These are phyloP conservation scores for Cubamyces lactineus DNA, from an alignment of 768 basidiomycete species.

Conservation along the genomic window DNA sequence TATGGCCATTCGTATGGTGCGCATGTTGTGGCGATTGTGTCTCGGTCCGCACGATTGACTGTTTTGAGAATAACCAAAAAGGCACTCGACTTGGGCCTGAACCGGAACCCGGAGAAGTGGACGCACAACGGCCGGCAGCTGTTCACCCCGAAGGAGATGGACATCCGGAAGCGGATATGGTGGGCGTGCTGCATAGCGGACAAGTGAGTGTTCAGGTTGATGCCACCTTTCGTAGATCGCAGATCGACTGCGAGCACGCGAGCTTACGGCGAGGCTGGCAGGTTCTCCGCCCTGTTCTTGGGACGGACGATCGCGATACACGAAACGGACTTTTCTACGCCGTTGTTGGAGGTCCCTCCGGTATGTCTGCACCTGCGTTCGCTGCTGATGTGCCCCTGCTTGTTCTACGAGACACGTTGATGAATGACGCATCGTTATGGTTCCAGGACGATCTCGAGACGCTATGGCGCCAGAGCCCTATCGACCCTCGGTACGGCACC, in stretches of 20 bases:
- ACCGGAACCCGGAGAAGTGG: conserved; percentile 79
- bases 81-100: conserved; percentile 82
- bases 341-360: conserved; percentile 56
- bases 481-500: conserved; percentile 43
- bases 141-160: conserved; percentile 64
- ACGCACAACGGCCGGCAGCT: conserved; percentile 58
- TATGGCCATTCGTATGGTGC: conserved; percentile 77
- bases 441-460: conserved; percentile 59
- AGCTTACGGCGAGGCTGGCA: conserved; percentile 53
- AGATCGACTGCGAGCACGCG: no score
- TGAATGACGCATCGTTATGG: neutral
- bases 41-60: no score
- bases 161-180: conserved; percentile 77
- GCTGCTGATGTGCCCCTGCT: no score
- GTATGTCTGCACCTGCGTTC: conserved; percentile 37
- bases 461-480: conserved; percentile 50
- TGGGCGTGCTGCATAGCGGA: conserved; percentile 78
- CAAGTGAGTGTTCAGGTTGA: conserved; percentile 46
- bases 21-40: no score
- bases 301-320: conserved; percentile 71
- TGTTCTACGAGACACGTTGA: no score
- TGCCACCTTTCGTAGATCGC: no score
- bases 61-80: no score
- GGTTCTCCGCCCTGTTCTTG: conserved; percentile 50
- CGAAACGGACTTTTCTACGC: conserved; percentile 71